Percentiles rank a stretch among this genome's conserved stretches.
Conservation (phyloP, 768 basidiomycete genomes). For the Bullera alba region DNA sequence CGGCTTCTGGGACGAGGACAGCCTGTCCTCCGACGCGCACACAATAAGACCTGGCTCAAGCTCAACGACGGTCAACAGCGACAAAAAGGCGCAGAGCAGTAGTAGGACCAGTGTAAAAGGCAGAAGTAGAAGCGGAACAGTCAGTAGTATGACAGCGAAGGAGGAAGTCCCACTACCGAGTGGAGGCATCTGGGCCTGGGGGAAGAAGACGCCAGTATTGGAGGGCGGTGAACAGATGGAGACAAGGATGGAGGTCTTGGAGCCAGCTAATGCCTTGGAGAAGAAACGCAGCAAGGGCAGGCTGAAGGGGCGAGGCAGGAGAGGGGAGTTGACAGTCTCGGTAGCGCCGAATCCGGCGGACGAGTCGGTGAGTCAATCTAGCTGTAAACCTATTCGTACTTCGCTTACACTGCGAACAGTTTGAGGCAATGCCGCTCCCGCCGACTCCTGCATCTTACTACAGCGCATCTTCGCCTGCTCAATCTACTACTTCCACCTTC, state of each 20-base stretch:
- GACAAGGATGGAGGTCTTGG: slow-evolving; percentile 1
- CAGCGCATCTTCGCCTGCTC: slow-evolving; percentile 11
- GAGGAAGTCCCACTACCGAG: neutral
- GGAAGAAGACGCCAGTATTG: neutral
- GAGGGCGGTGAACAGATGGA: neutral
- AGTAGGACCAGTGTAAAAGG: slow-evolving; percentile 5
- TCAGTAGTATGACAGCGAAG: neutral
- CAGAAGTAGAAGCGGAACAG: slow-evolving; percentile 18
- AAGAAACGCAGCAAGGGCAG: slow-evolving; percentile 26
- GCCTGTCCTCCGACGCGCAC: slow-evolving; percentile 3
- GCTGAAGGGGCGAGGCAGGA: slow-evolving; percentile 28
- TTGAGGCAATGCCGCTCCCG: slow-evolving; percentile 24
- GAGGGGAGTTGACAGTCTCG: slow-evolving; percentile 26
- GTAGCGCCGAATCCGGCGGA: slow-evolving; percentile 13
- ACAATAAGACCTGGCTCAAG: neutral
- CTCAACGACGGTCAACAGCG: neutral
- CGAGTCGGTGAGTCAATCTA: slow-evolving; percentile 16
- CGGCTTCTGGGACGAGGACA: slow-evolving; percentile 39
- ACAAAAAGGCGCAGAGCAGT: neutral
- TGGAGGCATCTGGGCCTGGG: slow-evolving; percentile 1
- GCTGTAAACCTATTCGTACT: neutral
- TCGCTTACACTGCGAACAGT: slow-evolving; percentile 1
- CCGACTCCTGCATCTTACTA: slow-evolving; percentile 27
- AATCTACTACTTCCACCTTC: slow-evolving; percentile 7
- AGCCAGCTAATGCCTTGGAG: slow-evolving; percentile 9